phyloP scores from a whole-genome alignment of 129 eudicot genomes.

The Flaveria robusta region DNA sequence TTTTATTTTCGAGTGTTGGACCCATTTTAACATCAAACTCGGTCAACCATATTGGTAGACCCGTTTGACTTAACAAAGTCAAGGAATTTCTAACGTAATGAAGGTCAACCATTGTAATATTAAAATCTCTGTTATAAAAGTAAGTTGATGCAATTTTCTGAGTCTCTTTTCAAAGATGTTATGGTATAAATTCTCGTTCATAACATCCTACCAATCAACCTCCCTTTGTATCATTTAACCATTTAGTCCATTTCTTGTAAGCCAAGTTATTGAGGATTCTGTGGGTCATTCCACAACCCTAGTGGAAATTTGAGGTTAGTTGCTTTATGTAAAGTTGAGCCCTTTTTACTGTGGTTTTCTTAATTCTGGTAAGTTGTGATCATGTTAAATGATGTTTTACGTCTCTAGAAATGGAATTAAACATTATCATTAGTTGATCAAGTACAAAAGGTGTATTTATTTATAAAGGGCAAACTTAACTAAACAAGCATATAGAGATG shows the following conservation, averaged over 20 bases:
- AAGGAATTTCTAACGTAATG: conserved; percentile 55
- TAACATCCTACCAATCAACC: conserved; percentile 75
- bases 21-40: conserved; percentile 59
- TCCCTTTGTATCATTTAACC: conserved; percentile 50
- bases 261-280: conserved; percentile 37
- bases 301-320: conserved; percentile 42
- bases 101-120: conserved; percentile 48
- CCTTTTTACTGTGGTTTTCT: conserved; percentile 34
- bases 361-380: conserved; percentile 30
- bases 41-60: conserved; percentile 79
- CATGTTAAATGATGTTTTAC: conserved; percentile 37
- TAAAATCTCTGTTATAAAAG: conserved; percentile 35
- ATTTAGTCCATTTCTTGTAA: conserved; percentile 47
- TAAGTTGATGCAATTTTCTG: conserved; percentile 39
- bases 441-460: neutral
- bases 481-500: too few species aligned
- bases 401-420: conserved; percentile 26
- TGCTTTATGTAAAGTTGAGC: conserved; percentile 34
- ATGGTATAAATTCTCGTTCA: conserved; percentile 73
- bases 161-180: conserved; percentile 54
- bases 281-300: conserved; percentile 50
- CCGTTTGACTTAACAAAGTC: conserved; percentile 44
- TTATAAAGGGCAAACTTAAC: too few species aligned
- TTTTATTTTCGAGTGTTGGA: conserved; percentile 21
- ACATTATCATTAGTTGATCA: too few species aligned